Base-by-base conservation (phyloP, 768 basidiomycete genomes). In the Tylopilus sp. region DNA sequence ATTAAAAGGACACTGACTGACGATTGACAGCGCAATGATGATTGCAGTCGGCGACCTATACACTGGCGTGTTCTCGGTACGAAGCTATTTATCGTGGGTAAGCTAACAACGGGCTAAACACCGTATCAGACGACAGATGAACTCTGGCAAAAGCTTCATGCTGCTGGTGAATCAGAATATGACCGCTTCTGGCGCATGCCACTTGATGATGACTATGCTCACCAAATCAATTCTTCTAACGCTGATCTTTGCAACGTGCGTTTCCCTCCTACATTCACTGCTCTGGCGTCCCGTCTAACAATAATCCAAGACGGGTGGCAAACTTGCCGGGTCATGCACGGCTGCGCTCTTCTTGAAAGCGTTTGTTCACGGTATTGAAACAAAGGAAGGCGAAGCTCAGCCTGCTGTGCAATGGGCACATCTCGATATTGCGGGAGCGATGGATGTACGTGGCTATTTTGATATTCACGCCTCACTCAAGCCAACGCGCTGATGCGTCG, bases 131-230 rank as follows among this genome's bases (percentile, higher is more conserved):
- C 80, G 13, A 88, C 88, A 3, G 85, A 90, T 56, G 69, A 75
- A 21, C 82, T 95, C 18, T 94, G 89, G 88, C 61, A 78, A 33
- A 73, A 79, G 48, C 78, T 95, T 10, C 73, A 81, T 54, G 73
- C 64, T 3, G 90, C 91, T 3, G 90, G 88, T 11, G 80, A 84
- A 70, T 68, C 70, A 13, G 88, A 91, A 60, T 79, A 86, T 61
- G 90, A 92, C 69, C 82, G 83, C 48, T 85, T 95, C 77, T 94
- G 91, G 91, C 81, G 91, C 23, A 82, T 94, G 84, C 91, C 91
- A 10, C 79, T 95, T 47, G 85, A 90, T 59, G 88, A 91, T 40
- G 88, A 85, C 50, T 95, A 77, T 57, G 82, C 80, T 1, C 79
- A 82, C 11, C 89, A 90, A 65, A 93, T 95, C 59, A 69, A 83